Conservation (phyloP, 371 early-diverging fungal species). For the Dipsacomyces acuminosporus region DNA sequence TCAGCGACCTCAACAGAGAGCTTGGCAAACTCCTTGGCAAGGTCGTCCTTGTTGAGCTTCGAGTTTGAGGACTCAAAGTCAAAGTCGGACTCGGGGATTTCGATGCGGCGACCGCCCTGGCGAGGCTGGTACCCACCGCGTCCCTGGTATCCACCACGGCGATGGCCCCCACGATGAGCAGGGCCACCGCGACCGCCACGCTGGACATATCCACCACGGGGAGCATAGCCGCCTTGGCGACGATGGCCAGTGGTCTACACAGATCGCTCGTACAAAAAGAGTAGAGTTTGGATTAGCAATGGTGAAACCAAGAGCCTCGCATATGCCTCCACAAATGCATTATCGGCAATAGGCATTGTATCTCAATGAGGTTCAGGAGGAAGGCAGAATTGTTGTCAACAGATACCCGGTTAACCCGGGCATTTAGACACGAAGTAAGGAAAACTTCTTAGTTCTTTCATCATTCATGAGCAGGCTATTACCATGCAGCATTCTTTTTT, state of each 20-base stretch:
- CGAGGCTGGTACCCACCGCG: constrained; percentile 49
- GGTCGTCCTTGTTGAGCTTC: constrained; percentile 81
- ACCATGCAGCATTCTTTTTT: too few relatives aligned
- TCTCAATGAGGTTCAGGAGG: constrained; percentile 22
- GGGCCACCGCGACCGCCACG: constrained; percentile 41
- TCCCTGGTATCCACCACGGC: constrained; percentile 42
- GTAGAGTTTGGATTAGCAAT: too few relatives aligned
- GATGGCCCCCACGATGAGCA: constrained; percentile 18
- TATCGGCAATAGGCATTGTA: too few relatives aligned
- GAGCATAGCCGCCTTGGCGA: constrained; percentile 11
- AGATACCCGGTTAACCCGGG: constrained; percentile 3
- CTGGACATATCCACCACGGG: not conserved
- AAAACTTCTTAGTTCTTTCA: constrained; percentile 28
- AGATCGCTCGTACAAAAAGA: too few relatives aligned
- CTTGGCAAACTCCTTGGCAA: constrained; percentile 60
- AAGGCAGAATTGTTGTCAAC: constrained; percentile 43
- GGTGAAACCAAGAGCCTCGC: too few relatives aligned
- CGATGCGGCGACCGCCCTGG: constrained; percentile 51
- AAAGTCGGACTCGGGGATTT: constrained; percentile 83
- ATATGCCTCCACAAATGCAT: too few relatives aligned
- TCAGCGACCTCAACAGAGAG: constrained; percentile 34
- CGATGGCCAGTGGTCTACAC: constrained; percentile 7
- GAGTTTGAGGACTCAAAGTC: constrained; percentile 93
- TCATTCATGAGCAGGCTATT: constrained; percentile 10
- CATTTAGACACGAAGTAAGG: constrained; percentile 32